Base-by-base conservation (phyloP, 306 rosid genomes). In the Cucurbita moschata region DNA sequence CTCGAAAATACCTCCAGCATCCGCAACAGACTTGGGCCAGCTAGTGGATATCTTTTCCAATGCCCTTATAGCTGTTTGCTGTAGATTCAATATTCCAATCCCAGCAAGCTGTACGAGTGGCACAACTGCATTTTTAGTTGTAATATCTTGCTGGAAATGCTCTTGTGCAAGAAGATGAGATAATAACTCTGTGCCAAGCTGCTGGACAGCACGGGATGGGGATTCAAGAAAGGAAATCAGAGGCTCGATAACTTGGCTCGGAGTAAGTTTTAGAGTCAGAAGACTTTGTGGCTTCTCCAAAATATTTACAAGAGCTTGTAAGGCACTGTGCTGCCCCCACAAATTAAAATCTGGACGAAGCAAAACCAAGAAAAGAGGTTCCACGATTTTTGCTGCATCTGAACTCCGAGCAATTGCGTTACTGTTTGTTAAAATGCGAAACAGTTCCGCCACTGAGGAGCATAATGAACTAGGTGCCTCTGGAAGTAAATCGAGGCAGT, bases 271-370 rank as follows among this genome's bases (percentile, higher is more conserved):
- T 75, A 94, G 83, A 76, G 94, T 90, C 65, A 87, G 86, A 68
- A 94, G 97, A 79, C 97, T 90, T 75, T 94, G 97, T 53, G 97
- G 98, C 86, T 94, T 94, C 85, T 94, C 98, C 85, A 94, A 84
- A 80, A 94, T 89, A 87, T 94, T 94, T 78, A 94, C 98, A 44
- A 94, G 92, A 21, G 98, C 90, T 87, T 94, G 98, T 82, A 94
- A 84, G 86, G 98, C 94, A 79, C 98, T 90, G 81, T 94, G 97
- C 81, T 94, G 97, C 77, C 98, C 98, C 98, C 94, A 89, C 87
- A 94, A 71, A 83, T 86, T 81, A 77, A 94, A 85, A 85, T 94
- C 98, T 76, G 79, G 84, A 55, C 89, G 92, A 52, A 82, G 91
- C 79, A 94, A 86, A 83, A 90, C 92, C 79, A 87, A 79, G 82